Evolutionary conservation across 2,329 filamentous ascomycete genomes (phyloP), one percentile per base, ranked within the genome.

Genomic region (Talaromyces islandicus): DNA sequence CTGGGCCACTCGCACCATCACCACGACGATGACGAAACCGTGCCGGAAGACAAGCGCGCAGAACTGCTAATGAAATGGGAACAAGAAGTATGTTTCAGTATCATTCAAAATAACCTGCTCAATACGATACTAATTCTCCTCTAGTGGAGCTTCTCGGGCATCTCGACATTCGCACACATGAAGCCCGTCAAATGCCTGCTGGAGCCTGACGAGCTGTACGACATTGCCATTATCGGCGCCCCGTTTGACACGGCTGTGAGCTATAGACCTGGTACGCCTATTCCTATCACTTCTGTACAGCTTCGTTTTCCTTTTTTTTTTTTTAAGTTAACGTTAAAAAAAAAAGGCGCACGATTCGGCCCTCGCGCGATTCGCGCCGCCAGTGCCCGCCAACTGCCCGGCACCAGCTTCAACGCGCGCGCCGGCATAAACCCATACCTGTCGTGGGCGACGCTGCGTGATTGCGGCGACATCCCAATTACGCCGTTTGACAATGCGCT

Each of bases 381-480:
- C 46, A 93, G 90, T 32, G 83, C 88, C 7, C 86, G 92, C 21
- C 92, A 96, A 76, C 91, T 88, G 14, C 83, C 86, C 2, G 90
- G 89, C 73, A 85, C 91, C 48, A 89, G 88, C 70, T 92, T 89
- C 82, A 96, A 96, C 75, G 85, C 89, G 2, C 86, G 91, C 24
- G 91, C 91, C 1, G 83, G 82, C 43, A 83, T 96, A 65, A 97
- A 96, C 74, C 91, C 92, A 0, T 96, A 94, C 77, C 79, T 80
- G 46, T 88, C 83, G 58, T 93, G 89, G 88, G 89, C 90, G 0
- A 85, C 79, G 43, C 85, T 96, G 61, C 80, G 93, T 56, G 92
- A 97, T 78, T 97, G 92, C 73, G 92, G 92, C 53, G 92, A 96
- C 71, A 91, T 96, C 59, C 91, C 92, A 29, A 81, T 95, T 65